Conservation (phyloP, 768 basidiomycete genomes). For the Boletus pseudo-olivaceus region DNA sequence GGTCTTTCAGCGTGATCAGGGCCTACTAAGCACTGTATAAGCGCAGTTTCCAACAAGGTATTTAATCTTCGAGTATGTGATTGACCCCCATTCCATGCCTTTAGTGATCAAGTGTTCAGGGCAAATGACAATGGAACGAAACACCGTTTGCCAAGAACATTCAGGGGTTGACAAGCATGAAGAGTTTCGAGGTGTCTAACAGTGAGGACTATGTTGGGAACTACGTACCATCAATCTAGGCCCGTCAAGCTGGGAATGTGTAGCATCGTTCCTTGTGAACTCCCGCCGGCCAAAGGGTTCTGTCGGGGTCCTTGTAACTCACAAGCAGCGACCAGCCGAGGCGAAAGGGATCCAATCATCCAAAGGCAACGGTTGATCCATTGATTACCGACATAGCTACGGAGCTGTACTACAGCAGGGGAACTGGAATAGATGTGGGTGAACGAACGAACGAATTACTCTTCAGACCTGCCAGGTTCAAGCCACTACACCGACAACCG, state of each 20-base stretch:
- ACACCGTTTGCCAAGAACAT: background rate
- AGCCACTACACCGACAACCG: slow-evolving; percentile 53
- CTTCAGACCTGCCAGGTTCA: background rate
- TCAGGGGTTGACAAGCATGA: background rate
- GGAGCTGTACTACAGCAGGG: background rate
- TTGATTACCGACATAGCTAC: background rate
- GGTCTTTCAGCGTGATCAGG: too few relatives aligned
- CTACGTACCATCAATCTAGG: background rate
- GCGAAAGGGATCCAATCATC: background rate
- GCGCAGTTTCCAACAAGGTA: too few relatives aligned
- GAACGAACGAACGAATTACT: slow-evolving; percentile 10
- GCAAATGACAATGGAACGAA: background rate
- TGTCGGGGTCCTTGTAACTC: background rate
- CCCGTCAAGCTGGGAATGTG: too few relatives aligned
- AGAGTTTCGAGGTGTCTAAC: background rate
- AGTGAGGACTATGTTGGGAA: background rate
- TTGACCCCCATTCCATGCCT: too few relatives aligned
- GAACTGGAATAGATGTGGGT: slow-evolving; percentile 1
- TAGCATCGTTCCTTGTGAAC: too few relatives aligned
- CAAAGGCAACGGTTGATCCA: background rate
- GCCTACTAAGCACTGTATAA: too few relatives aligned
- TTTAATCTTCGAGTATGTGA: too few relatives aligned
- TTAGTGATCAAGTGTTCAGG: background rate
- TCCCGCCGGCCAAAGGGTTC: background rate
- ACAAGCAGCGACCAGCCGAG: background rate